These are phyloP conservation scores for Ceratocystis colombiana DNA, from an alignment of 2,329 filamentous ascomycete species.

Conservation along the genomic window DNA sequence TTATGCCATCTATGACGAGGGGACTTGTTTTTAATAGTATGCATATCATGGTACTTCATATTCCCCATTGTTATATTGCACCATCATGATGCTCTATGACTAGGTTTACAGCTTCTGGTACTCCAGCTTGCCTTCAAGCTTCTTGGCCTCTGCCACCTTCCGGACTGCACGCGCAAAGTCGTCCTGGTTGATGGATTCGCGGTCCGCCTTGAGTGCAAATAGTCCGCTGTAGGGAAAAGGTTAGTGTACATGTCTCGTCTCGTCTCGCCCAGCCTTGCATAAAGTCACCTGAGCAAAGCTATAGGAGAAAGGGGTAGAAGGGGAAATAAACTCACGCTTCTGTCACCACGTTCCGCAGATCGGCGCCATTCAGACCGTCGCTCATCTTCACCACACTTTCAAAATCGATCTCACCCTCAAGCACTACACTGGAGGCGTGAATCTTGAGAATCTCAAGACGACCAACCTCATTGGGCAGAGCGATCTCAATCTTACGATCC, in stretches of 20 bases:
- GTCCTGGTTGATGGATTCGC: conserved; percentile 92
- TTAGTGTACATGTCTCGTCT: conserved; percentile 30
- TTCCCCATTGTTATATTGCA: not conserved
- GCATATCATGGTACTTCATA: not conserved
- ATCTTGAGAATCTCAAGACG: conserved; percentile 97
- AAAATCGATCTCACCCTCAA: conserved; percentile 94
- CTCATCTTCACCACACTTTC: conserved; percentile 99
- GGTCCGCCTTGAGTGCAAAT: conserved; percentile 96
- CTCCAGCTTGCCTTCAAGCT: conserved; percentile 93
- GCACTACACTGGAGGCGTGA: conserved; percentile 72
- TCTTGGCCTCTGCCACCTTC: conserved; percentile 96
- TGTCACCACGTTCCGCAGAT: conserved; percentile 94
- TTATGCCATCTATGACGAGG: not conserved
- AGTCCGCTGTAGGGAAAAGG: conserved; percentile 53
- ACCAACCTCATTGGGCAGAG: conserved; percentile 91
- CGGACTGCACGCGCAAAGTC: conserved; percentile 99
- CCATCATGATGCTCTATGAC: not conserved
- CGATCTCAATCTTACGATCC: conserved; percentile 96
- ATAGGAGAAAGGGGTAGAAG: conserved; percentile 4
- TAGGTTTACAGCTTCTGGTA: conserved; percentile 76
- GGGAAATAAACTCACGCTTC: conserved; percentile 72
- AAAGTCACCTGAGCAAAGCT: not conserved
- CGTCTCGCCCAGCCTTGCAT: not conserved
- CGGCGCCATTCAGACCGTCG: conserved; percentile 91
- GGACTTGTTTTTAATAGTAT: not conserved